These are phyloP conservation scores for Colletotrichum trifolii DNA, from an alignment of 2,329 filamentous ascomycete species.

Conservation along the genomic window DNA sequence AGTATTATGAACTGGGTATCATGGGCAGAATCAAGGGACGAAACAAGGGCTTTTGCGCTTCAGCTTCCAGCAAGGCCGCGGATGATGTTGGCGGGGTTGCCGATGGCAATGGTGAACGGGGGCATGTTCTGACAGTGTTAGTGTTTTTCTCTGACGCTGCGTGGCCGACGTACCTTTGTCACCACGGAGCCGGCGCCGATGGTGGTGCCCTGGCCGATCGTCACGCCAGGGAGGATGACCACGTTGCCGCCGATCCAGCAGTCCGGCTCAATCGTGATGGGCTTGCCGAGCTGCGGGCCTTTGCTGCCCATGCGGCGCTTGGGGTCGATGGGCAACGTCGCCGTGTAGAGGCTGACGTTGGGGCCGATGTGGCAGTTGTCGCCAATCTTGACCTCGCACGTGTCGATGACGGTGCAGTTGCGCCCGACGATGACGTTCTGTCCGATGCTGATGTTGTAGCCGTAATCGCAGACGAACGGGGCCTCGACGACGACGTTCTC, in stretches of 20 bases:
- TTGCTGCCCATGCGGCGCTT: conserved; percentile 79
- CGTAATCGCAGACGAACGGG: conserved; percentile 93
- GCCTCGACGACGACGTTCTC: conserved; percentile 82
- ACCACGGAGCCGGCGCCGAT: conserved; percentile 89
- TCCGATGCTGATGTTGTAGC: conserved; percentile 92
- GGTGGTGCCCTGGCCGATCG: conserved; percentile 81
- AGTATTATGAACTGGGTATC: conserved; percentile 36
- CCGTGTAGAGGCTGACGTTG: conserved; percentile 87
- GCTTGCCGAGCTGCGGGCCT: conserved; percentile 75
- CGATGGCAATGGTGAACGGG: conserved; percentile 74
- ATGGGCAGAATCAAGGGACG: conserved; percentile 15
- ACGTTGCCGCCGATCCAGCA: conserved; percentile 85
- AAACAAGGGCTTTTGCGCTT: conserved; percentile 3
- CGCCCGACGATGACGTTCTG: conserved; percentile 86
- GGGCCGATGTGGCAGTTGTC: conserved; percentile 81
- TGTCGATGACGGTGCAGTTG: conserved; percentile 87
- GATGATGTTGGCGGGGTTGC: conserved; percentile 73
- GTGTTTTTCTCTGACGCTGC: neutral
- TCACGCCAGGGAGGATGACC: conserved; percentile 81
- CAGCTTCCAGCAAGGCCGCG: conserved; percentile 47
- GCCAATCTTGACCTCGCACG: conserved; percentile 85
- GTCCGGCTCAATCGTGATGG: conserved; percentile 85
- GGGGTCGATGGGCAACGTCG: conserved; percentile 77
- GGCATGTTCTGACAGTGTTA: conserved; percentile 65
- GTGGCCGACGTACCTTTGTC: conserved; percentile 68